These are phyloP conservation scores for Suillus spraguei DNA, from an alignment of 768 basidiomycete genomes.

Conservation along the genomic window DNA sequence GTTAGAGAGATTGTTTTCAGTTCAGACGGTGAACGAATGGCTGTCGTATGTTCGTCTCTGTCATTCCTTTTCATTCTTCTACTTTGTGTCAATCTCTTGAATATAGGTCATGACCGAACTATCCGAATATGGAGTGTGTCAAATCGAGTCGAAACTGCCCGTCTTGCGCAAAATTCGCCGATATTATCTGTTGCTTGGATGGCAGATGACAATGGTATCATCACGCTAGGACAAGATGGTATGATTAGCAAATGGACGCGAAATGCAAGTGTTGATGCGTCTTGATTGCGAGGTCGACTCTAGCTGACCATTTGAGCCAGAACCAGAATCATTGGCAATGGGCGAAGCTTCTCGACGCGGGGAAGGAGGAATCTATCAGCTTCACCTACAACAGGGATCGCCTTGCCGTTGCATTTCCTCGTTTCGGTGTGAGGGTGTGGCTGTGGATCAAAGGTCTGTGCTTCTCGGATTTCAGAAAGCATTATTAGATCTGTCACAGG, in stretches of 20 bases:
- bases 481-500: slow-evolving; percentile 37
- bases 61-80: slow-evolving; percentile 3
- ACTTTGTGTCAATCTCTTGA: slow-evolving; percentile 2
- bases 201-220: slow-evolving; percentile 54
- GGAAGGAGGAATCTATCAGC: slow-evolving; percentile 48
- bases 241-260: slow-evolving; percentile 60
- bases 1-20: slow-evolving; percentile 53
- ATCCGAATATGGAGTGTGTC: slow-evolving; percentile 65
- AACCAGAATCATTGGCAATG: slow-evolving; percentile 57
- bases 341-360: slow-evolving; percentile 55
- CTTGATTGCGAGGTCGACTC: neutral
- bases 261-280: slow-evolving; percentile 42
- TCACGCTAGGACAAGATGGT: slow-evolving; percentile 61
- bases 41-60: slow-evolving; percentile 53
- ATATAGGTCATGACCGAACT: slow-evolving; percentile 56
- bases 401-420: slow-evolving; percentile 64
- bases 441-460: slow-evolving; percentile 54
- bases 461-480: neutral
- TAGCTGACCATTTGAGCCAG: slow-evolving; percentile 25
- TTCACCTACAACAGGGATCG: slow-evolving; percentile 58
- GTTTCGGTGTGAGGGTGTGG: slow-evolving; percentile 67
- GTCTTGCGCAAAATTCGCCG: slow-evolving; percentile 52
- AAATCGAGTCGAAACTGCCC: slow-evolving; percentile 52
- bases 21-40: slow-evolving; percentile 56
- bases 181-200: slow-evolving; percentile 60